Percentiles rank a stretch among this genome's conserved stretches.
These are phyloP conservation scores for Trichoderma asperelloides DNA, from an alignment of 495 filamentous ascomycete species.

Conservation along the genomic window DNA sequence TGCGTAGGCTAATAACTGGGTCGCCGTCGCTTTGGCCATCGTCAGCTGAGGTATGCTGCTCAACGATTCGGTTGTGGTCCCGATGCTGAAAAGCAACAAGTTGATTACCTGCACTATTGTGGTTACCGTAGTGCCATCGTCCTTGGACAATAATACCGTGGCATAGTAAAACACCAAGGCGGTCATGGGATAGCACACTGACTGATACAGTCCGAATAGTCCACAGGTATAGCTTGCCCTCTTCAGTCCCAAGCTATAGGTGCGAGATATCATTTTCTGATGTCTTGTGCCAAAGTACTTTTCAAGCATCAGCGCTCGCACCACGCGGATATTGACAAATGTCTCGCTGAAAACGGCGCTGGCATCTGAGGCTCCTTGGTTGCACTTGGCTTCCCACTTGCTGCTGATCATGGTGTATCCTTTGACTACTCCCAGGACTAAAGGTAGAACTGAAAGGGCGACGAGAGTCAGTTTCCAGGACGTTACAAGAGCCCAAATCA, in stretches of 20 bases:
- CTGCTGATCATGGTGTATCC: slow-evolving; percentile 52
- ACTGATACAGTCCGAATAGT: slow-evolving; percentile 69
- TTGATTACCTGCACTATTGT: slow-evolving; percentile 66
- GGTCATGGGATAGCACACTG: slow-evolving; percentile 59
- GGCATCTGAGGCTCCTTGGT: slow-evolving; percentile 46
- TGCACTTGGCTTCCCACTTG: slow-evolving; percentile 62
- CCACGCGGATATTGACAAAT: slow-evolving; percentile 72
- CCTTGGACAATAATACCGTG: slow-evolving; percentile 46
- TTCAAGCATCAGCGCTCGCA: slow-evolving; percentile 71
- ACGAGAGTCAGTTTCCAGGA: slow-evolving; percentile 82
- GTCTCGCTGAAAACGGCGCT: slow-evolving; percentile 64
- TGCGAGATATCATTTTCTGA: slow-evolving; percentile 33
- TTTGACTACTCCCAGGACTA: slow-evolving; percentile 56
- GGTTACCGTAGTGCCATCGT: slow-evolving; percentile 35
- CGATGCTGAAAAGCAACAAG: slow-evolving; percentile 73
- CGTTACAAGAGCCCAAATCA: slow-evolving; percentile 64
- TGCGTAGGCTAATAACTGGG: slow-evolving; percentile 64
- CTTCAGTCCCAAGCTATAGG: slow-evolving; percentile 47
- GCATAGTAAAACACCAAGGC: slow-evolving; percentile 83
- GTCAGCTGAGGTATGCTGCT: slow-evolving; percentile 73
- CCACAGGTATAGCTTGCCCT: slow-evolving; percentile 56
- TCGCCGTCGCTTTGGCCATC: slow-evolving; percentile 60
- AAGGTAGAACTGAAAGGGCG: slow-evolving; percentile 56
- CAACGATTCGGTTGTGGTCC: slow-evolving; percentile 59
- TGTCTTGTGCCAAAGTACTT: slow-evolving; percentile 63